A percentile compares a stretch with the other conserved stretches of the same genome.
Conservation (phyloP, 495 filamentous ascomycete genomes). For the Penicillium canescens region DNA sequence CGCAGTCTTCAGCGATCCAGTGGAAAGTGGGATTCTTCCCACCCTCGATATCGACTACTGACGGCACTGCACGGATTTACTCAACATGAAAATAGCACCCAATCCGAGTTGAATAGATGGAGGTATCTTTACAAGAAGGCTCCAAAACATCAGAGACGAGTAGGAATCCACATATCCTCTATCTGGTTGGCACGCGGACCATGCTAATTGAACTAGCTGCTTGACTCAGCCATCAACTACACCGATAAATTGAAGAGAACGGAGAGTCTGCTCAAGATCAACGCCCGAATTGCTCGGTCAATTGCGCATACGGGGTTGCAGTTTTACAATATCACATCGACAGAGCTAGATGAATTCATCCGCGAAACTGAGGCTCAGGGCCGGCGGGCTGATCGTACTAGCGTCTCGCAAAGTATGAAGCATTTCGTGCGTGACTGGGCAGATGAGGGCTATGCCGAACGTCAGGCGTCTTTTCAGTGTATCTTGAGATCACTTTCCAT, state of each 20-base stretch:
- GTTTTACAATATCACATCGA: conserved; percentile 18
- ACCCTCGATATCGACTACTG: conserved; percentile 23
- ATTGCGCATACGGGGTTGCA: conserved; percentile 18
- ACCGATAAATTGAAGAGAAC: conserved; percentile 23
- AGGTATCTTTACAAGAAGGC: conserved; percentile 22
- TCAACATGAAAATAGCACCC: conserved; percentile 17
- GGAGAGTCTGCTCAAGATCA: conserved; percentile 19
- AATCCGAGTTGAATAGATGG: conserved; percentile 19
- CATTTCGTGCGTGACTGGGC: conserved; percentile 52
- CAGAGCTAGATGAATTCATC: conserved; percentile 20
- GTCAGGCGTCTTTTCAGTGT: conserved; percentile 35
- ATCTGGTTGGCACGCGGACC: not conserved
- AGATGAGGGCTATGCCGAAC: conserved; percentile 35
- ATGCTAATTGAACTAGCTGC: conserved; percentile 3
- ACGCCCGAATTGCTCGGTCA: conserved; percentile 13
- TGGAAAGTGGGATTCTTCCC: conserved; percentile 16
- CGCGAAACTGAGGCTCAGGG: conserved; percentile 9
- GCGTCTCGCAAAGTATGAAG: conserved; percentile 44
- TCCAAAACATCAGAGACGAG: conserved; percentile 14
- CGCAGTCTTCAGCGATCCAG: conserved; percentile 11
- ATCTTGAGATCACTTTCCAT: conserved; percentile 29
- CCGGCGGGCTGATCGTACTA: conserved; percentile 19
- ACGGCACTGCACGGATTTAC: conserved; percentile 19
- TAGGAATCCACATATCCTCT: not conserved
- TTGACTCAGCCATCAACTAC: conserved; percentile 21